Evolutionary conservation across 495 filamentous ascomycete species (phyloP), one percentile per base, ranked within the genome.

Genomic region (Neurospora sp.): DNA sequence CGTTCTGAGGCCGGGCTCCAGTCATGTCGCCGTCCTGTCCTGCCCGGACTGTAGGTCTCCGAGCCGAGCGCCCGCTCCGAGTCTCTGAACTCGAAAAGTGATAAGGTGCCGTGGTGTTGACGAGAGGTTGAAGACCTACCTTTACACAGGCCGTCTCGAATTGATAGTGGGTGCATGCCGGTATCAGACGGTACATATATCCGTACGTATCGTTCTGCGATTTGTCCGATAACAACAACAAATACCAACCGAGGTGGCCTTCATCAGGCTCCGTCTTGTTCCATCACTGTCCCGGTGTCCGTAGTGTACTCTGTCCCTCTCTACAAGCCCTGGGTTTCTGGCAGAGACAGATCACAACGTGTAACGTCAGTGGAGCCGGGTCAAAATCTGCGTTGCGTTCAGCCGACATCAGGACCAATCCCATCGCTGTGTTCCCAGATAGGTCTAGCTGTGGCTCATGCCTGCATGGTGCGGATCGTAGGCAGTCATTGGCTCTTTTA

Each of bases 361-460:
- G 53, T 65, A 65, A 65, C 53, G 53, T 65, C 53, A 65, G 53
- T 65, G 53, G 53, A 65, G 31, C 53, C 53, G 53, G 53, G 27
- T 65, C 27, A 65, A 65, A 27, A 65, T 65, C 14, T 65, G 53
- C 27, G 53, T 35, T 65, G 27, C 27, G 6, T 65, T 65, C 53
- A 65, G 53, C 53, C 53, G 53, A 65, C 53, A 65, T 65, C 53
- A 17, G 53, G 27, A 65, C 53, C 53, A 65, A 65, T 65, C 27
- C 1, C 22, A 35, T 65, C 7, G 53, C 53, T 65, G 27, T 3
- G 0, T 65, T 65, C 53, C 78, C 69, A 59, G 76, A 73, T 40
- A 39, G 65, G 77, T 72, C 71, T 77, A 78, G 75, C 10, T 72
- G 75, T 77, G 78, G 75, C 79, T 76, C 74, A 80, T 65, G 76